Percentiles rank a stretch among this genome's conserved stretches.
phyloP scores from a whole-genome alignment of 306 rosid genomes.

The Trichosanthes truncata region DNA sequence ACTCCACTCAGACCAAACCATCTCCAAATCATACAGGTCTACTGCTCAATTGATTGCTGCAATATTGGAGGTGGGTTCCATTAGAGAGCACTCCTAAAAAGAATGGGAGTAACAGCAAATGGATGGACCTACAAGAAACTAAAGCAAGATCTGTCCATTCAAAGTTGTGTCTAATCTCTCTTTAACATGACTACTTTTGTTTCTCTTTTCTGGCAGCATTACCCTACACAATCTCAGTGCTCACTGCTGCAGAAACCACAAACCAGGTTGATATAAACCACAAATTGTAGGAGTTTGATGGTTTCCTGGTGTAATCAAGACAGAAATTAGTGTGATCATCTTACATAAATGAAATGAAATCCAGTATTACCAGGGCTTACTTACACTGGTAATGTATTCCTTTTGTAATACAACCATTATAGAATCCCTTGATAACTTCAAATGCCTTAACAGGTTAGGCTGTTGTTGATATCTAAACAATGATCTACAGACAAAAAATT shows the following conservation, averaged over 20 bases:
- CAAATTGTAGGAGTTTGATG: neutral
- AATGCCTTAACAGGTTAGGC: neutral
- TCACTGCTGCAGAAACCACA: conserved; percentile 3
- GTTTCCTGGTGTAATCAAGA: neutral
- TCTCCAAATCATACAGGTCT: conserved; percentile 16
- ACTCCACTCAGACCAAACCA: conserved; percentile 19
- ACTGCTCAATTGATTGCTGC: conserved; percentile 20
- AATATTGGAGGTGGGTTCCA: conserved; percentile 14
- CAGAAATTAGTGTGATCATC: neutral
- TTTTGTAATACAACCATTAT: neutral
- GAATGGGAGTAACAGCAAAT: neutral
- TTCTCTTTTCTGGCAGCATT: conserved; percentile 4
- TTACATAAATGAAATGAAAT: neutral
- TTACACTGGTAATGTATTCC: neutral
- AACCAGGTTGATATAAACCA: neutral
- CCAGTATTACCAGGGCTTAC: neutral
- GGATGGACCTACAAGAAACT: neutral
- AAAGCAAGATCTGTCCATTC: conserved; percentile 3
- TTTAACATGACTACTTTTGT: conserved; percentile 7
- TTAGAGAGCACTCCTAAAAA: conserved; percentile 13
- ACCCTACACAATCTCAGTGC: conserved; percentile 5
- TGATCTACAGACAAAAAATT: neutral
- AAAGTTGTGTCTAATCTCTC: conserved; percentile 7
- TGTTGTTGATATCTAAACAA: neutral
- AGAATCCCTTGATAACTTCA: neutral